phyloP scores from a whole-genome alignment of 257 asterid species.

The Fraxinus americana region DNA sequence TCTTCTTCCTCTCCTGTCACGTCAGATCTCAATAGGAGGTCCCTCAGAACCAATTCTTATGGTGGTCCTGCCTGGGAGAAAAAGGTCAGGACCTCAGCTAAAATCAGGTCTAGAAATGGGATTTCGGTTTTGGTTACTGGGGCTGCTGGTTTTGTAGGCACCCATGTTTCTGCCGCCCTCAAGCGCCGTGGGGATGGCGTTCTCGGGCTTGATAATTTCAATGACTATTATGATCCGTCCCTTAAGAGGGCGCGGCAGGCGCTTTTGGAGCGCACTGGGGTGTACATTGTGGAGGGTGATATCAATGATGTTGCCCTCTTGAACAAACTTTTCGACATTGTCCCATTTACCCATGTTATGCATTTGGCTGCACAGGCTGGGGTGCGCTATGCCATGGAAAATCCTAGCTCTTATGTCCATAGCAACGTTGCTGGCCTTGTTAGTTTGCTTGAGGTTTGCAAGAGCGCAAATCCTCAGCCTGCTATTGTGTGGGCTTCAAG shows the following conservation, averaged over 20 bases:
- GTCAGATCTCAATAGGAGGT: conserved; percentile 10
- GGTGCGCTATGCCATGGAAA: conserved; percentile 34
- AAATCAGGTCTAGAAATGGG: conserved; percentile 19
- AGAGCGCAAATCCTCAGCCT: conserved; percentile 32
- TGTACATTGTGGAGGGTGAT: conserved; percentile 34
- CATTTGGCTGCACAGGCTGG: conserved; percentile 37
- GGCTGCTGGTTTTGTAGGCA: conserved; percentile 35
- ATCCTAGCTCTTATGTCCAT: conserved; percentile 33
- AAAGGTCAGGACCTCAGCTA: conserved; percentile 9
- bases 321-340: conserved; percentile 25
- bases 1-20: background rate
- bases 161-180: conserved; percentile 27
- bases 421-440: conserved; percentile 32
- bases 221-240: conserved; percentile 24
- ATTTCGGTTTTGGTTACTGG: conserved; percentile 25
- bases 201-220: conserved; percentile 27
- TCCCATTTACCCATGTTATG: conserved; percentile 30
- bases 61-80: conserved; percentile 19
- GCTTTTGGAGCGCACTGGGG: conserved; percentile 13
- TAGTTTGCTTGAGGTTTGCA: conserved; percentile 28
- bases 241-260: conserved; percentile 25
- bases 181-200: conserved; percentile 31
- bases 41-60: conserved; percentile 4
- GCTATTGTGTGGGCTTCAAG: conserved; percentile 33
- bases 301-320: conserved; percentile 20